These are phyloP conservation scores for Cladophialophora chaetospira DNA, from an alignment of 2,329 filamentous ascomycete species.

Conservation along the genomic window DNA sequence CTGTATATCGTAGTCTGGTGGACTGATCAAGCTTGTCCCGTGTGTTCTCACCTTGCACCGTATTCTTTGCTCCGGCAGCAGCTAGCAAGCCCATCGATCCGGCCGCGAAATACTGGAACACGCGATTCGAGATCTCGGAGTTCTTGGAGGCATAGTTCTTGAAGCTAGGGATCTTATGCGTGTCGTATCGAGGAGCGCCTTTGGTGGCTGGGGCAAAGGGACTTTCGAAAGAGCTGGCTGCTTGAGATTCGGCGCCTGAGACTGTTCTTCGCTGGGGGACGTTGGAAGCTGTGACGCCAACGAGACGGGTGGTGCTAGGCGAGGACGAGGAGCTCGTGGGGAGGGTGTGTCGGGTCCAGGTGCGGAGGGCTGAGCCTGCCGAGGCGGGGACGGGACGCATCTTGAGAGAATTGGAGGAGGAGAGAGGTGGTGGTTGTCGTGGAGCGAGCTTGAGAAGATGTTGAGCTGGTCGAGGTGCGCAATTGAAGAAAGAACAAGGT, in stretches of 20 bases:
- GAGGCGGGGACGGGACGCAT: constrained; percentile 72
- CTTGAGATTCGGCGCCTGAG: constrained; percentile 36
- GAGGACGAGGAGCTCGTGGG: constrained; percentile 34
- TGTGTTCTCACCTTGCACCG: constrained; percentile 90
- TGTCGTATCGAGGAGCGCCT: constrained; percentile 43
- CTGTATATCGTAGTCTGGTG: too few species aligned
- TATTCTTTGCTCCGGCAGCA: constrained; percentile 94
- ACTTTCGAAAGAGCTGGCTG: constrained; percentile 50
- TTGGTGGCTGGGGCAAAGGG: constrained; percentile 56
- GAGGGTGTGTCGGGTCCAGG: constrained; percentile 51
- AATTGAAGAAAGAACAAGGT: constrained; percentile 33
- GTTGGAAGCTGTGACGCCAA: constrained; percentile 42
- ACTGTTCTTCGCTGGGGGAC: constrained; percentile 42
- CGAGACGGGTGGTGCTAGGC: constrained; percentile 41
- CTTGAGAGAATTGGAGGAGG: constrained; percentile 36
- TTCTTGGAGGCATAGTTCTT: constrained; percentile 78
- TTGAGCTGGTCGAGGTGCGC: constrained; percentile 9
- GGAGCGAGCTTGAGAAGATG: constrained; percentile 17
- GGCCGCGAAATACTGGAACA: constrained; percentile 98
- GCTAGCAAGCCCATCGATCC: constrained; percentile 89
- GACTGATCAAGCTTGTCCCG: too few species aligned
- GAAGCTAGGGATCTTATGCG: constrained; percentile 82
- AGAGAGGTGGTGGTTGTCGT: constrained; percentile 18
- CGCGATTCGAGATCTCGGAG: constrained; percentile 71
- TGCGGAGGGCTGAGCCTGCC: constrained; percentile 69